phyloP scores from a whole-genome alignment of 169 alveolate species.

The Plasmodium cynomolgi region DNA sequence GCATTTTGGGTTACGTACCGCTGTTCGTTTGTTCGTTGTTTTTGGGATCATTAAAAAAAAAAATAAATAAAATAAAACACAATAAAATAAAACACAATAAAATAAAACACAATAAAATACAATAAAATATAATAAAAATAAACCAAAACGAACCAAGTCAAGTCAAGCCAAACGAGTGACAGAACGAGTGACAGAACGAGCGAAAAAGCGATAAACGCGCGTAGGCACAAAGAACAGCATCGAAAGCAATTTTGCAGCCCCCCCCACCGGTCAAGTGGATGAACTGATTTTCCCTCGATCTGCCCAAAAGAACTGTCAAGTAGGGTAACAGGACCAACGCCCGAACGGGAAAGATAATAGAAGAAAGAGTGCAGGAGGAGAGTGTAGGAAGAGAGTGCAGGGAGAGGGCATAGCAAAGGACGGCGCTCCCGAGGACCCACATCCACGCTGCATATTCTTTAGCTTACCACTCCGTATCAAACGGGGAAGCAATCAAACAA shows the following conservation, averaged over 20 bases:
- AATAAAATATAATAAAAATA: not conserved
- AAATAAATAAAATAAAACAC: not conserved
- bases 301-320: not conserved
- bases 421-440: not conserved
- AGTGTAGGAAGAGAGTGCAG: too few species aligned
- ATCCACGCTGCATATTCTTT: not conserved
- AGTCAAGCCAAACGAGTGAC: not conserved
- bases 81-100: not conserved
- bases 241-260: not conserved
- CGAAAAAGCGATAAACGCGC: not conserved
- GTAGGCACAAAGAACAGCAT: not conserved
- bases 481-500: not conserved
- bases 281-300: not conserved
- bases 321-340: not conserved
- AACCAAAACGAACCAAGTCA: not conserved
- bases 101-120: not conserved
- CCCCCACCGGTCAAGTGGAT: not conserved
- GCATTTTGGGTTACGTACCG: not conserved
- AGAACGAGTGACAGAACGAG: not conserved
- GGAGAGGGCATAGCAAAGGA: not conserved
- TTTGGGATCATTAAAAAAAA: not conserved
- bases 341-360: not conserved
- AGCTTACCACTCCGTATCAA: not conserved
- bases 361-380: not conserved
- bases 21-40: not conserved